Evolutionary conservation across 2,329 filamentous ascomycete species (phyloP).

Genomic region (Fusarium humuli): DNA sequence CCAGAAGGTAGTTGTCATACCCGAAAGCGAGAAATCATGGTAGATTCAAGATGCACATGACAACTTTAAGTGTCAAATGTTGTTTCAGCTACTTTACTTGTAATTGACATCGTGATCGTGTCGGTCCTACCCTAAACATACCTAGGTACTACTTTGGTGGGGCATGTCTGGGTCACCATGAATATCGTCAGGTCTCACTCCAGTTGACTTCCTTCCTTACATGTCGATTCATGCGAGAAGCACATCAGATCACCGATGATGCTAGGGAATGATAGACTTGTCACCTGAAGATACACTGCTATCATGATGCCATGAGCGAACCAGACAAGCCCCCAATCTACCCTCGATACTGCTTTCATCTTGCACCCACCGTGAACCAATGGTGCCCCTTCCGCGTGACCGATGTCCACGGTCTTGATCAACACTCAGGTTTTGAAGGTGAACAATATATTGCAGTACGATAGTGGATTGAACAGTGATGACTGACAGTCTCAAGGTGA

Average conservation of each 20-base stretch:
- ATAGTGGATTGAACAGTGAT: neutral
- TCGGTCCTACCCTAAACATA: conserved; percentile 1
- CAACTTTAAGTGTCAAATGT: neutral
- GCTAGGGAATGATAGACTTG: conserved; percentile 15
- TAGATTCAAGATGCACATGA: neutral
- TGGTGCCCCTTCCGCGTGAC: conserved; percentile 68
- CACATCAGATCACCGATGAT: conserved; percentile 6
- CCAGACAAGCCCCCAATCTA: conserved; percentile 58
- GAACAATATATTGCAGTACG: neutral
- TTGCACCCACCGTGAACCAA: conserved; percentile 69
- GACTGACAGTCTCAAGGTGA: conserved; percentile 54
- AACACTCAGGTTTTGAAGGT: conserved; percentile 67
- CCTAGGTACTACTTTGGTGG: neutral
- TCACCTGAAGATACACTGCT: conserved; percentile 9
- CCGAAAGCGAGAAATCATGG: neutral
- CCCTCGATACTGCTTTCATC: conserved; percentile 71
- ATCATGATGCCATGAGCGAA: conserved; percentile 64
- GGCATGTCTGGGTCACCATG: conserved; percentile 9
- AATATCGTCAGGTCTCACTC: conserved; percentile 22
- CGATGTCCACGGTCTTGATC: conserved; percentile 63
- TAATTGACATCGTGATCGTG: neutral
- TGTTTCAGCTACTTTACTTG: neutral
- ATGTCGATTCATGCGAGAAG: conserved; percentile 4
- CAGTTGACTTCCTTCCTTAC: neutral
- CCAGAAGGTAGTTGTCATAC: neutral